phyloP scores from a whole-genome alignment of 1,284 basidiomycete genomes.

The Cystobasidiaceae sp. region DNA sequence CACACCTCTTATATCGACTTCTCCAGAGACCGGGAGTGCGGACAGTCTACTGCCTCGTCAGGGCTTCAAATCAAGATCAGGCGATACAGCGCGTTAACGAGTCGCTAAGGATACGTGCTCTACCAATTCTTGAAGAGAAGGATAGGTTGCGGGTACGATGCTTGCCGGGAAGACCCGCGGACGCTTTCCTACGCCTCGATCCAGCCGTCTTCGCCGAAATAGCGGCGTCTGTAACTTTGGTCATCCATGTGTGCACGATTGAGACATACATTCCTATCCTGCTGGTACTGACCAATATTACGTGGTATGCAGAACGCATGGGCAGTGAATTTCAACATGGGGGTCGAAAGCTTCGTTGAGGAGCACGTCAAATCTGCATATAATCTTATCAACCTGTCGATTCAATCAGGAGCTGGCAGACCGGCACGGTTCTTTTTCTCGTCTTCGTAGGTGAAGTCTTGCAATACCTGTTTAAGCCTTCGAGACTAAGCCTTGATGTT shows the following conservation, averaged over 20 bases:
- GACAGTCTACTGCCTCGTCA: conserved; percentile 50
- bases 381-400: conserved; percentile 55
- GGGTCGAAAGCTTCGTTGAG: background rate
- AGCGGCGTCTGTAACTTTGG: background rate
- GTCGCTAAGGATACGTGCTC: background rate
- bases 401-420: conserved; percentile 53
- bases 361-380: conserved; percentile 42
- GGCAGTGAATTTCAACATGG: conserved; percentile 53
- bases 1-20: conserved; percentile 55
- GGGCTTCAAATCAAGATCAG: background rate
- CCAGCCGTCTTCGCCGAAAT: background rate
- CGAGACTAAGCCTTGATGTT: background rate
- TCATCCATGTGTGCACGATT: background rate
- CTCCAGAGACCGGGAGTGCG: conserved; percentile 48
- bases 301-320: conserved; percentile 50
- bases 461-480: conserved; percentile 36
- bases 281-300: background rate
- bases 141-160: background rate
- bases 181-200: conserved; percentile 52
- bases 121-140: background rate
- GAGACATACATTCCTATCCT: too few relatives aligned
- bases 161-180: background rate
- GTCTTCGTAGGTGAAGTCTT: conserved; percentile 50
- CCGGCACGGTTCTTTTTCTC: conserved; percentile 50
- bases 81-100: background rate